phyloP scores from a whole-genome alignment of 805 yeast species.

The Ogataea minuta region DNA sequence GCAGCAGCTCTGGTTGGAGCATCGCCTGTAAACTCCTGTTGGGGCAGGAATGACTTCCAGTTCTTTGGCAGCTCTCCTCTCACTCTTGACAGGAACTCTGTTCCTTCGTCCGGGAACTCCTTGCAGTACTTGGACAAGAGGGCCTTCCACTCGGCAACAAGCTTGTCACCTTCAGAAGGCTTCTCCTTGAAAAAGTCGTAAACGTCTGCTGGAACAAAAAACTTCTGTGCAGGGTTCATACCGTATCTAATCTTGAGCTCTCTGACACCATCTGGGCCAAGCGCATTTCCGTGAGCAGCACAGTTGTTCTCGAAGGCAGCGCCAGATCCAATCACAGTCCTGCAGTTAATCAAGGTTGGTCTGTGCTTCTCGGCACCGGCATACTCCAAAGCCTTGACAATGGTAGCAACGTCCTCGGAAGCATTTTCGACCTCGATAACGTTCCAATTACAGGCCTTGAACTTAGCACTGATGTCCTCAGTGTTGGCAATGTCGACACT shows the following conservation, averaged over 20 bases:
- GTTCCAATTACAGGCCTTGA: slow-evolving; percentile 95
- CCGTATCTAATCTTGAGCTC: slow-evolving; percentile 84
- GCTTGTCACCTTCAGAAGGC: slow-evolving; percentile 58
- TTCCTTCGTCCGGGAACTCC: slow-evolving; percentile 75
- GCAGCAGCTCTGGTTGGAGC: slow-evolving; percentile 94
- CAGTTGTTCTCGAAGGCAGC: slow-evolving; percentile 83
- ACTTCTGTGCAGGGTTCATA: slow-evolving; percentile 80
- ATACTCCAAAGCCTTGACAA: slow-evolving; percentile 54
- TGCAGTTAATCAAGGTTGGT: slow-evolving; percentile 85
- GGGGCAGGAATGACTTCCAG: slow-evolving; percentile 82
- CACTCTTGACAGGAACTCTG: slow-evolving; percentile 76
- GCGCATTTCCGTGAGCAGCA: slow-evolving; percentile 93
- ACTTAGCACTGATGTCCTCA: slow-evolving; percentile 84
- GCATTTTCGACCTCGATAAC: slow-evolving; percentile 68
- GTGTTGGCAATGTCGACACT: slow-evolving; percentile 86
- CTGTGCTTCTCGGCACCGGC: slow-evolving; percentile 31
- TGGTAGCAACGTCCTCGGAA: slow-evolving; percentile 75
- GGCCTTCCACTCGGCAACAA: slow-evolving; percentile 73
- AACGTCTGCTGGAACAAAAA: slow-evolving; percentile 82
- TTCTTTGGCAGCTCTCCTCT: slow-evolving; percentile 73
- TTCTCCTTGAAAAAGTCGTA: slow-evolving; percentile 62
- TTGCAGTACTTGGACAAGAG: slow-evolving; percentile 57
- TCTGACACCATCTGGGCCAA: slow-evolving; percentile 86
- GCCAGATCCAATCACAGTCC: slow-evolving; percentile 93
- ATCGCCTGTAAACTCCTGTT: slow-evolving; percentile 79